phyloP scores from a whole-genome alignment of 306 rosid species.

The Begonia fuchsioides region DNA sequence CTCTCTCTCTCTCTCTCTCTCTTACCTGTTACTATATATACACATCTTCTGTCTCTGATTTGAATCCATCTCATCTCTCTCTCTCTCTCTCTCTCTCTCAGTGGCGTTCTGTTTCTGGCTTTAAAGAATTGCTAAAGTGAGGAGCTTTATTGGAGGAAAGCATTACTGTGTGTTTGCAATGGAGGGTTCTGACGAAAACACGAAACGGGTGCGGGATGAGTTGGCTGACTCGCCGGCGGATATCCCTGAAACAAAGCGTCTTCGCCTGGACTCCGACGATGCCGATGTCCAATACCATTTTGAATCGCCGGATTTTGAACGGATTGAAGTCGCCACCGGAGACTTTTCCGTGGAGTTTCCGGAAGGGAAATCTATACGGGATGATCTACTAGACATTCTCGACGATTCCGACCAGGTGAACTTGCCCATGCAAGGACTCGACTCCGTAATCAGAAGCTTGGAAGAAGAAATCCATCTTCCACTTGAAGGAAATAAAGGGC shows the following conservation, averaged over 20 bases:
- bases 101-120: too few relatives aligned
- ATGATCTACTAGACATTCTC: constrained; percentile 39
- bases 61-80: not conserved
- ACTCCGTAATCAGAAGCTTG: constrained; percentile 69
- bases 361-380: constrained; percentile 20
- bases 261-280: constrained; percentile 12
- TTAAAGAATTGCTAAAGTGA: too few relatives aligned
- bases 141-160: too few relatives aligned
- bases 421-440: constrained; percentile 40
- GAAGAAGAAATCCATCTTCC: constrained; percentile 46
- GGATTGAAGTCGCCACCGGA: constrained; percentile 4
- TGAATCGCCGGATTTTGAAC: not conserved
- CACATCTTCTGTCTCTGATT: not conserved
- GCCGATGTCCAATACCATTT: not conserved
- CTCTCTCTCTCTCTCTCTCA: not conserved
- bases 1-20: constrained; percentile 7
- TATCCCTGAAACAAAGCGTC: constrained; percentile 7
- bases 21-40: constrained; percentile 14
- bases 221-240: constrained; percentile 5
- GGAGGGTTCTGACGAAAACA: constrained; percentile 16
- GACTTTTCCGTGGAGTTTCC: constrained; percentile 10
- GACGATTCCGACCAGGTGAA: constrained; percentile 33
- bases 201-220: constrained; percentile 26
- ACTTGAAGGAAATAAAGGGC: not conserved
- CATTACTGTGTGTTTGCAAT: constrained; percentile 4